Evolutionary conservation across 371 early-diverging fungal species (phyloP), one percentile per base, ranked within the genome.

Genomic region (Mucor lusitanicus): DNA sequence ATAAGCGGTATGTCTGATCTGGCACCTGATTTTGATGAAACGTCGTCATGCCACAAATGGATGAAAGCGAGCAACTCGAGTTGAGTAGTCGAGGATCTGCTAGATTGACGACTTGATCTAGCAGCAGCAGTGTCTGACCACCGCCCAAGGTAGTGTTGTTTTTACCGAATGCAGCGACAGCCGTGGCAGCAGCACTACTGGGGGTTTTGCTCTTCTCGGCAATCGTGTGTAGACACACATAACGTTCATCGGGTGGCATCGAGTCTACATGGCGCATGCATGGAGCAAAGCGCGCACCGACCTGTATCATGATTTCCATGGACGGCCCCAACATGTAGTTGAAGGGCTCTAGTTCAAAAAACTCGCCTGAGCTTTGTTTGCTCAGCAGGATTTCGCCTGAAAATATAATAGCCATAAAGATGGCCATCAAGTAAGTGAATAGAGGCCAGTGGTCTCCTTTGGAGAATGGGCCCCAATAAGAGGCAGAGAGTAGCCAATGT

Each of bases 1-100:
- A 79, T 65, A 94, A 90, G 8, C 94, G 81, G 71, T 76, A 92
- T 84, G 91, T 88, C 65, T 94, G 94, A 73, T 92, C 79, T 0
- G 88, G 85, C 55, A 82, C 54, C 28, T 70, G 54, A 6, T 61
- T 0, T 53, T 55, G 33, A 54, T 68, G 63, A 75, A 85, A 68
- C n/a, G 76, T 17, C 25, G 76, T 63, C 67, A 87, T 78, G 13
- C 84, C 86, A 74, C 89, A 89, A 21, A 85, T 68, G 6, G 82
- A 73, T 0, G 75, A 67, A 3, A 87, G 66, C 3, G 68, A 70
- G 59, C 88, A 88, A 56, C 60, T 69, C 25, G 50, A 48, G n/a
- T 72, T 68, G 1, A 72, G 30, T 3, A 63, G 37, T 11, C 46
- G 48, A 9, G 72, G 64, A 8, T 71, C 40, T 12, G 75, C 59